Evolutionary conservation across 2,329 filamentous ascomycete genomes (phyloP).

Genomic region (Cyphellophora europaea): DNA sequence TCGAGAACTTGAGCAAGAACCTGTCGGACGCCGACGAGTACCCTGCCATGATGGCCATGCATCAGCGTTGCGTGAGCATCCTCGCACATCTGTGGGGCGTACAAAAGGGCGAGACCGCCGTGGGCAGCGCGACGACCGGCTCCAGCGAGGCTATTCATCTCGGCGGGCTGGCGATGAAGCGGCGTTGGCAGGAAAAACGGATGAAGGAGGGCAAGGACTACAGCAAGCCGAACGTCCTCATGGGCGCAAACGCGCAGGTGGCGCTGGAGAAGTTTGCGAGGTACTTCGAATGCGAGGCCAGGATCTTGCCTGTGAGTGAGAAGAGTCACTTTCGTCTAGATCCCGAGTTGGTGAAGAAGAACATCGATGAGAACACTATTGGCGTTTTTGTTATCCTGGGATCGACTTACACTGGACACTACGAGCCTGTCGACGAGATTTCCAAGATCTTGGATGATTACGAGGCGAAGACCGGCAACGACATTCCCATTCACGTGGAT

Average conservation of each 20-base stretch:
- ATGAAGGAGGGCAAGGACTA: conserved; percentile 52
- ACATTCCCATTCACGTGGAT: conserved; percentile 53
- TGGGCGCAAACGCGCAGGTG: conserved; percentile 66
- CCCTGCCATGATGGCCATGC: conserved; percentile 51
- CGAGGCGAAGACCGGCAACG: conserved; percentile 50
- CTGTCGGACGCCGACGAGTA: conserved; percentile 60
- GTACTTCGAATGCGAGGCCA: conserved; percentile 65
- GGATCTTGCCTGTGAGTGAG: conserved; percentile 53
- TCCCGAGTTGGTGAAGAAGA: conserved; percentile 53
- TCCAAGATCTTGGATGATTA: conserved; percentile 55
- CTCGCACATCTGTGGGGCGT: conserved; percentile 58
- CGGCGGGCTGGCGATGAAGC: conserved; percentile 64
- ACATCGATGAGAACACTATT: conserved; percentile 67
- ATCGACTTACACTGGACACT: conserved; percentile 63
- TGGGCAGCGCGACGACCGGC: conserved; percentile 62
- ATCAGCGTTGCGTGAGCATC: conserved; percentile 60
- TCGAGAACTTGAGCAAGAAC: conserved; percentile 62
- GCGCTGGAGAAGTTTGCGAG: conserved; percentile 64
- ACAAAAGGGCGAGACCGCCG: conserved; percentile 51
- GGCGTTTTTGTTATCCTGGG: conserved; percentile 66
- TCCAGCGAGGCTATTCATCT: conserved; percentile 64
- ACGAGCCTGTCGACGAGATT: conserved; percentile 61
- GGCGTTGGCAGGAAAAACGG: conserved; percentile 60
- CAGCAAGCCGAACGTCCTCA: conserved; percentile 60
- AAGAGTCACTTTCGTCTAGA: conserved; percentile 55